Evolutionary conservation across 306 rosid genomes (phyloP), one percentile per base, ranked within the genome.

Genomic region (Luffa acutangula): DNA sequence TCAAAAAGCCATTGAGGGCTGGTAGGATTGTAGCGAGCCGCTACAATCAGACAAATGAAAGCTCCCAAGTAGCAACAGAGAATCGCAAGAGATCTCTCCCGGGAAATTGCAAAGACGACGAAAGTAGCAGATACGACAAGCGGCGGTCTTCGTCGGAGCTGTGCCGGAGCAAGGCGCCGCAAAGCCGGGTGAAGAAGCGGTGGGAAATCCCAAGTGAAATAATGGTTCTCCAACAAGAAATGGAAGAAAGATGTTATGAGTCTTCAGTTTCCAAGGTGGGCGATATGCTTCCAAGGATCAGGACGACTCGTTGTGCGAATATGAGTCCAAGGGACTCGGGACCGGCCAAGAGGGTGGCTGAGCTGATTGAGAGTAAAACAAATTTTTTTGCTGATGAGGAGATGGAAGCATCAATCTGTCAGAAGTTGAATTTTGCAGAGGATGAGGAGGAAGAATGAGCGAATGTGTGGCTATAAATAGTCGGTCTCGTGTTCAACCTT

Each of bases 1-100:
- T 78, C 46, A 95, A 91, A 73, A 87, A 87, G 42, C 82, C 81
- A 78, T 8, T 83, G 72, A 91, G 83, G 84, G 64, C 81, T 8
- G 99, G 99, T 63, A 86, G 99, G 71, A 86, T 93, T 7, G 89
- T 96, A 76, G 88, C 96, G 5, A 96, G 99, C 82, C 81, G 99
- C 83, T 96, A 96, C 69, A 87, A 79, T 79, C 87, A 82, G 79
- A 78, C 77, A 4, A 57, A 42, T 79, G 82, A 74, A 69, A 84
- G 58, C 73, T 80, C 79, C 2, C 25, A 17, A 49, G 82, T 83
- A 54, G 39, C 65, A 7, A 82, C 39, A 25, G 97, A 90, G 51
- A 91, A 80, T 2, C 76, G 90, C 85, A 95, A 95, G 78, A 86
- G 97, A 79, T 90, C 97, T 3, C 83, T 86, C 81, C 92, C 96